These are phyloP conservation scores for Fusarium tuaranense DNA, from an alignment of 2,329 filamentous ascomycete species.

Conservation along the genomic window DNA sequence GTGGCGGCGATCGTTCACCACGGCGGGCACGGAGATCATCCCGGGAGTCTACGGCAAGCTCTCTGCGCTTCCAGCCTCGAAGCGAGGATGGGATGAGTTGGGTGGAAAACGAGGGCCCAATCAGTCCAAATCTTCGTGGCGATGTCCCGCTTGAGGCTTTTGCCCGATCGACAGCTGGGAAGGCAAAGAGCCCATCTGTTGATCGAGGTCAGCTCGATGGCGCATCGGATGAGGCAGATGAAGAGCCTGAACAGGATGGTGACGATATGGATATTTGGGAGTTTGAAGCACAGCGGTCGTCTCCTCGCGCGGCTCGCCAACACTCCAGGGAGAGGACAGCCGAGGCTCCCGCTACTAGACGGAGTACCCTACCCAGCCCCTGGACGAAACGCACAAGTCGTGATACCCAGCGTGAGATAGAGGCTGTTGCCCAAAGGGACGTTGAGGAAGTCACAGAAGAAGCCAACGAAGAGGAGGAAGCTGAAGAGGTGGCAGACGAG, in stretches of 20 bases:
- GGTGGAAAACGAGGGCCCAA: slow-evolving; percentile 53
- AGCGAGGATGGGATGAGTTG: slow-evolving; percentile 59
- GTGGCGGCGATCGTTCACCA: slow-evolving; percentile 29
- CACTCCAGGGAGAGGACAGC: slow-evolving; percentile 46
- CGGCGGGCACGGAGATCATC: slow-evolving; percentile 28
- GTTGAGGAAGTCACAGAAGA: slow-evolving; percentile 3
- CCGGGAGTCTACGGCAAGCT: slow-evolving; percentile 48
- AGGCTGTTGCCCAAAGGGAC: not conserved
- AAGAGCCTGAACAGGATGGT: slow-evolving; percentile 41
- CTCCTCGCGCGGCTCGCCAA: slow-evolving; percentile 49
- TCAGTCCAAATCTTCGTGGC: slow-evolving; percentile 51
- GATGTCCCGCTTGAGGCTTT: slow-evolving; percentile 50
- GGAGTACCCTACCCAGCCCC: slow-evolving; percentile 51
- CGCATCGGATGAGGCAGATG: slow-evolving; percentile 29
- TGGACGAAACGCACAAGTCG: slow-evolving; percentile 50
- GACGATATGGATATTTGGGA: slow-evolving; percentile 69
- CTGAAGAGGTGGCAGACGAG: slow-evolving; percentile 2
- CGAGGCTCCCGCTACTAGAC: slow-evolving; percentile 34
- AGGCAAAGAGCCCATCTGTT: not conserved
- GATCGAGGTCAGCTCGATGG: slow-evolving; percentile 29
- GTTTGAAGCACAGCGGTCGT: slow-evolving; percentile 64
- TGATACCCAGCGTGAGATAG: slow-evolving; percentile 34
- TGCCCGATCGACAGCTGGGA: slow-evolving; percentile 13
- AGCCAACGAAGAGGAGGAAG: slow-evolving; percentile 7
- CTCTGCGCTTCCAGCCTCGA: slow-evolving; percentile 46